These are phyloP conservation scores for Kitagawia praeruptora DNA, from an alignment of 129 eudicot genomes.

Conservation along the genomic window DNA sequence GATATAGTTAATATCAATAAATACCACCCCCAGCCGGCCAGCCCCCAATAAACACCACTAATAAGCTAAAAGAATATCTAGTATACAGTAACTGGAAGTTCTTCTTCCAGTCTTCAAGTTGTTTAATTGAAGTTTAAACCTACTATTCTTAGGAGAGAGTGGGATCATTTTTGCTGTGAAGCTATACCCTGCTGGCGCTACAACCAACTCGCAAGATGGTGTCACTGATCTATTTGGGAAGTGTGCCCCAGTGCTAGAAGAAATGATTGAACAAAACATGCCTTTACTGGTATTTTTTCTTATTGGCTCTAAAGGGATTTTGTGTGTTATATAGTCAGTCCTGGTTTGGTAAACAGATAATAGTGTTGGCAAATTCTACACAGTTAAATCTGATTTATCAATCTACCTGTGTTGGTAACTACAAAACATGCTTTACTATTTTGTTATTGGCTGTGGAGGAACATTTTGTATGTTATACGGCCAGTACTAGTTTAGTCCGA, in stretches of 20 bases:
- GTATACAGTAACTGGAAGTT: neutral
- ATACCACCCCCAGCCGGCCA: neutral
- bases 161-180: constrained; percentile 85
- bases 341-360: neutral
- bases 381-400: neutral
- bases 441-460: too few relatives aligned
- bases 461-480: too few relatives aligned
- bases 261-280: constrained; percentile 84
- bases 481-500: too few relatives aligned
- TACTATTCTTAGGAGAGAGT: constrained; percentile 62
- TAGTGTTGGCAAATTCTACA: neutral
- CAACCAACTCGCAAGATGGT: constrained; percentile 99
- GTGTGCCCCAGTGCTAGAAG: constrained; percentile 82
- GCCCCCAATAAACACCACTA: neutral
- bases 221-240: constrained; percentile 94
- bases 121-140: constrained; percentile 4
- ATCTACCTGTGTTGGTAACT: neutral
- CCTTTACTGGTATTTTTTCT: constrained; percentile 63
- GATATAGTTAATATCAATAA: neutral
- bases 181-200: constrained; percentile 98
- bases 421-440: constrained; percentile 22
- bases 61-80: neutral
- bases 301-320: neutral
- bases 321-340: neutral
- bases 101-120: neutral